phyloP scores from a whole-genome alignment of 345 rosid genomes.

The Pistacia vera region DNA sequence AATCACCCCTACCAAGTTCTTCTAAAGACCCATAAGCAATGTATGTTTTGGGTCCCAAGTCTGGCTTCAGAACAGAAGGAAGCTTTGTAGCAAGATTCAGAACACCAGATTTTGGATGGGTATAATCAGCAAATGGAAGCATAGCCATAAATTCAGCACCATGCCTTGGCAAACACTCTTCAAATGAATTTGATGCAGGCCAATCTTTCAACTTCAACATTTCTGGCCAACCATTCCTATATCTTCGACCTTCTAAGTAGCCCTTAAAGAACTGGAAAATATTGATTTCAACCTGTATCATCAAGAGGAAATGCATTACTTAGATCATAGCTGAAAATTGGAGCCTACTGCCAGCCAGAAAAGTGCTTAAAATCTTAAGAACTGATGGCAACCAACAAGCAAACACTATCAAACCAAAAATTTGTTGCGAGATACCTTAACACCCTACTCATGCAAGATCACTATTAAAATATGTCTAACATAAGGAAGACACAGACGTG shows the following conservation, averaged over 20 bases:
- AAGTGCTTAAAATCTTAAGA: background rate
- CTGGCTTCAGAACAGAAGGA: constrained; percentile 57
- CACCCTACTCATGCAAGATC: background rate
- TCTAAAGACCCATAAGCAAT: constrained; percentile 50
- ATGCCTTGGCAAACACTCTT: constrained; percentile 61
- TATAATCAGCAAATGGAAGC: constrained; percentile 55
- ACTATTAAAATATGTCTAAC: background rate
- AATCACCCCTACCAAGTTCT: constrained; percentile 67
- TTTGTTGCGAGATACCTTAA: background rate
- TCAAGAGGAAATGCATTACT: constrained; percentile 7
- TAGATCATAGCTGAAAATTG: constrained; percentile 10
- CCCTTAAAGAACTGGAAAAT: constrained; percentile 55
- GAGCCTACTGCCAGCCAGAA: constrained; percentile 4
- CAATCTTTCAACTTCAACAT: constrained; percentile 64
- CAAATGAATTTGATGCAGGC: constrained; percentile 60
- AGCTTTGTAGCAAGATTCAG: constrained; percentile 56
- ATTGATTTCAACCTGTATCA: constrained; percentile 54
- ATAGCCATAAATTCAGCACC: constrained; percentile 51
- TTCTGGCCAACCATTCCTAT: constrained; percentile 51
- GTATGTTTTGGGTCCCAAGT: constrained; percentile 68
- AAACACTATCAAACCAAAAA: background rate
- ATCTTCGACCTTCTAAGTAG: constrained; percentile 48
- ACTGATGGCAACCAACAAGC: background rate
- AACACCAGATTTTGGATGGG: constrained; percentile 51
- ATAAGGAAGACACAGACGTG: background rate